A percentile compares a stretch with the other conserved stretches of the same genome.
Conservation (phyloP, 2,329 filamentous ascomycete genomes). For the Aspergillus aculeatinus region DNA sequence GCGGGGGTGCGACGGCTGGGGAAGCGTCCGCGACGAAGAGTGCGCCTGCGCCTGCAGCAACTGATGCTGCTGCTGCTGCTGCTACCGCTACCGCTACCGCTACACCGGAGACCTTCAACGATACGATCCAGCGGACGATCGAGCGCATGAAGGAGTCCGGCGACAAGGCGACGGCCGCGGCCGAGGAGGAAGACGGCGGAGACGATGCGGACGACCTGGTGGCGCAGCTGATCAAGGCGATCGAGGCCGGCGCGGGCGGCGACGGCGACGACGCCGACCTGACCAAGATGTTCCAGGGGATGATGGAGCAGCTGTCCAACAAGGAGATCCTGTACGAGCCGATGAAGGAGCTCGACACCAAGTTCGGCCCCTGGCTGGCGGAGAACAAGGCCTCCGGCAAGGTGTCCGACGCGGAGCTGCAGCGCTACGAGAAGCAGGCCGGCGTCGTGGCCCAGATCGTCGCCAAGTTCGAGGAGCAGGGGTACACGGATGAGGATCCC, state of each 20-base stretch:
- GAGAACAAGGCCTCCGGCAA: conserved; percentile 66
- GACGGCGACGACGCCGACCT: conserved; percentile 76
- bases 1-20: conserved; percentile 11
- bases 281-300: conserved; percentile 89
- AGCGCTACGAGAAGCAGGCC: conserved; percentile 79
- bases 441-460: conserved; percentile 81
- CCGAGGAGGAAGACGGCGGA: conserved; percentile 56
- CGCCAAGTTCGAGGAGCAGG: conserved; percentile 76
- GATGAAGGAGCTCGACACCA: conserved; percentile 93
- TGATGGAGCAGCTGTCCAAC: conserved; percentile 99
- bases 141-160: conserved; percentile 91
- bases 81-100: conserved; percentile 2
- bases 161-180: conserved; percentile 76
- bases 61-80: conserved; percentile 5
- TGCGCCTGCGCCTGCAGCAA: neutral
- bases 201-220: conserved; percentile 73
- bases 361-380: conserved; percentile 86
- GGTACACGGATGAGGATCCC: conserved; percentile 78
- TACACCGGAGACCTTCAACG: conserved; percentile 74
- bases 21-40: conserved; percentile 5
- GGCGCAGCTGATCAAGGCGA: conserved; percentile 86
- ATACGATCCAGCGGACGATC: conserved; percentile 91
- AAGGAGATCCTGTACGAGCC: conserved; percentile 98
- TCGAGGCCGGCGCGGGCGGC: conserved; percentile 63
- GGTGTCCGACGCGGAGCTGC: conserved; percentile 66